Conservation (phyloP, 352 stramenopile genomes). For the Phytophthora boehmeriae region DNA sequence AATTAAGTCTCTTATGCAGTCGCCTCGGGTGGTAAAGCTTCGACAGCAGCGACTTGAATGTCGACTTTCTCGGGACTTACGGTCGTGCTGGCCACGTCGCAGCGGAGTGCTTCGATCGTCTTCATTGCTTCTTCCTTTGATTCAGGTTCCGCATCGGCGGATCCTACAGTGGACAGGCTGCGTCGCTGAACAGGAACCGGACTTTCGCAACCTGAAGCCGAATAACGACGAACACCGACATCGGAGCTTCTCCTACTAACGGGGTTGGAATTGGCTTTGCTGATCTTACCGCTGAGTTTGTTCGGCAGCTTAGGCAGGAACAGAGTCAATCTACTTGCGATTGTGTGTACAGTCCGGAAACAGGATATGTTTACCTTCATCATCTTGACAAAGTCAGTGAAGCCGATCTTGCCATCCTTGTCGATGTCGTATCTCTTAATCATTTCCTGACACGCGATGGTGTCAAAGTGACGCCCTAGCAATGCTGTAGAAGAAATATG, state of each 20-base stretch:
- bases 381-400: slow-evolving; percentile 76
- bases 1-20: neutral
- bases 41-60: slow-evolving; percentile 5
- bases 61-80: slow-evolving; percentile 12
- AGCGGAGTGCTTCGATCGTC: slow-evolving; percentile 39
- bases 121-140: slow-evolving; percentile 46
- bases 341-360: neutral
- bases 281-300: slow-evolving; percentile 6
- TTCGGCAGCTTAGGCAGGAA: slow-evolving; percentile 7
- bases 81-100: slow-evolving; percentile 22
- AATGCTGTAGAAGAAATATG: slow-evolving; percentile 18
- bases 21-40: slow-evolving; percentile 8
- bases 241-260: slow-evolving; percentile 22
- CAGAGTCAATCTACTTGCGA: neutral
- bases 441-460: slow-evolving; percentile 63
- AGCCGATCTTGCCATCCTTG: slow-evolving; percentile 73
- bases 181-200: neutral
- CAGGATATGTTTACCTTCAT: slow-evolving; percentile 38
- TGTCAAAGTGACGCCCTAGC: slow-evolving; percentile 67
- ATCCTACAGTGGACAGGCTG: slow-evolving; percentile 32
- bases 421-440: slow-evolving; percentile 64
- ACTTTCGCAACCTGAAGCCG: slow-evolving; percentile 14
- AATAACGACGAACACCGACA: neutral
- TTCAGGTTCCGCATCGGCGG: slow-evolving; percentile 19
- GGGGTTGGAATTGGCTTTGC: slow-evolving; percentile 3